Evolutionary conservation across 495 filamentous ascomycete species (phyloP).

Genomic region (Xanthoparmelia taractica): DNA sequence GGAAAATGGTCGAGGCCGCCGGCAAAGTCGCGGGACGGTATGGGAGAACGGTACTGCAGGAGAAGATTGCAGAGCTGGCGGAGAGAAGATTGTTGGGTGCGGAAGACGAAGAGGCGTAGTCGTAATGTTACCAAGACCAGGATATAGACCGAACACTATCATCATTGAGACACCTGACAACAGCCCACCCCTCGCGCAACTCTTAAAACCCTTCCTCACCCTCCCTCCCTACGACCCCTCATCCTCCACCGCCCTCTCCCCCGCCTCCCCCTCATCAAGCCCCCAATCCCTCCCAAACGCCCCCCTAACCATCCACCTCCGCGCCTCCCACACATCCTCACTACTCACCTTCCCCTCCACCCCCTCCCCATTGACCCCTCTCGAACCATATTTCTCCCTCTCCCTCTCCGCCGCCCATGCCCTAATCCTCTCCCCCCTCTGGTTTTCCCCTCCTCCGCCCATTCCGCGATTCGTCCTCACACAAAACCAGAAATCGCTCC

Average conservation of each 20-base stretch:
- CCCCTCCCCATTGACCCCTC: conserved; percentile 45
- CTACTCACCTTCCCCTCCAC: conserved; percentile 61
- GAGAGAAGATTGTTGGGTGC: conserved; percentile 52
- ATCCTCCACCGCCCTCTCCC: not conserved
- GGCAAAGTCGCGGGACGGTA: conserved; percentile 76
- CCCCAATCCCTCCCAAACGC: conserved; percentile 50
- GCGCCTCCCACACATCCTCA: conserved; percentile 84
- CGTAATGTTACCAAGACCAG: conserved; percentile 1
- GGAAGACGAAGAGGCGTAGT: conserved; percentile 22
- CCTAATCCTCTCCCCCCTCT: conserved; percentile 51
- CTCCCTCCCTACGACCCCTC: not conserved
- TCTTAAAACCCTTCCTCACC: no score
- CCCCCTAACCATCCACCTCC: conserved; percentile 42
- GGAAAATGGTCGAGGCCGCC: conserved; percentile 79
- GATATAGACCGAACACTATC: not conserved
- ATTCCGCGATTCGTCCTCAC: conserved; percentile 62
- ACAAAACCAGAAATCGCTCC: conserved; percentile 91
- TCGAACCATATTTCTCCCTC: conserved; percentile 55
- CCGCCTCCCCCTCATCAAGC: conserved; percentile 1
- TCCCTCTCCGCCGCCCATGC: conserved; percentile 68
- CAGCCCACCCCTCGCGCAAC: no score
- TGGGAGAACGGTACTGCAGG: conserved; percentile 63
- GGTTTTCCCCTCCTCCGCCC: conserved; percentile 36
- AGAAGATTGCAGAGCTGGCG: conserved; percentile 77
- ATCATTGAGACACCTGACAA: not conserved